A percentile compares a stretch with the other conserved stretches of the same genome.
phyloP scores from a whole-genome alignment of 164 flowering plant species.

The Amborella trichopoda region DNA sequence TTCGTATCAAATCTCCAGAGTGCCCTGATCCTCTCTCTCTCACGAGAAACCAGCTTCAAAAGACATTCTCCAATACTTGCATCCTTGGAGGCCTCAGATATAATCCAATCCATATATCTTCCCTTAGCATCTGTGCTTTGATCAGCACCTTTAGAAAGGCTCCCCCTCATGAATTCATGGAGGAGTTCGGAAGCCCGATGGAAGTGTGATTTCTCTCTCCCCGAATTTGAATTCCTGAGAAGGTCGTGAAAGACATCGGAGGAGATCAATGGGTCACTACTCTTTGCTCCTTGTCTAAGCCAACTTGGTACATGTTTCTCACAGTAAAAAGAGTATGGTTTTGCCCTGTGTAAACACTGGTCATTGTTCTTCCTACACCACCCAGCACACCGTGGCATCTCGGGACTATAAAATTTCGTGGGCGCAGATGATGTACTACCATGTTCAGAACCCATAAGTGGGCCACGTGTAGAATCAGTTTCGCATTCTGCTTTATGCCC shows the following conservation, averaged over 20 bases:
- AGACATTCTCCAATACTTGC: constrained; percentile 37
- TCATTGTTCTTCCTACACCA: constrained; percentile 19
- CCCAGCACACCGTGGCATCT: constrained; percentile 44
- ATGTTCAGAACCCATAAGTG: too few relatives aligned
- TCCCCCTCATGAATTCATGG: constrained; percentile 57
- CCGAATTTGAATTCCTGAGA: constrained; percentile 39
- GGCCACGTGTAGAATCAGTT: too few relatives aligned
- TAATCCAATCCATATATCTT: constrained; percentile 71
- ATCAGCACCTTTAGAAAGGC: constrained; percentile 31
- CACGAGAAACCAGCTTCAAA: constrained; percentile 52
- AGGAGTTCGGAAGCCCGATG: constrained; percentile 91
- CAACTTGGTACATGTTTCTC: constrained; percentile 85
- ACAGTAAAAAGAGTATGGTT: constrained; percentile 62
- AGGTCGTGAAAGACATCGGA: constrained; percentile 76
- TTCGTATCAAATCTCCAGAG: constrained; percentile 58
- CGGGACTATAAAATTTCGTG: constrained; percentile 12
- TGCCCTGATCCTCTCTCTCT: constrained; percentile 55
- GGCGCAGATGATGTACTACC: constrained; percentile 4
- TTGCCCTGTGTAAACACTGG: constrained; percentile 56
- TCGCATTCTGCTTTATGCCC: too few relatives aligned
- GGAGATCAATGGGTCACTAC: constrained; percentile 76
- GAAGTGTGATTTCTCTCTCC: constrained; percentile 46
- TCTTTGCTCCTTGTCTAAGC: constrained; percentile 94
- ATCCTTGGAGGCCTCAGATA: constrained; percentile 84
- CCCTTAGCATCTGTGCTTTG: constrained; percentile 68